A percentile compares a stretch with the other conserved stretches of the same genome.
phyloP scores from a whole-genome alignment of 2,329 filamentous ascomycete genomes.

The Ramichloridium luteum region DNA sequence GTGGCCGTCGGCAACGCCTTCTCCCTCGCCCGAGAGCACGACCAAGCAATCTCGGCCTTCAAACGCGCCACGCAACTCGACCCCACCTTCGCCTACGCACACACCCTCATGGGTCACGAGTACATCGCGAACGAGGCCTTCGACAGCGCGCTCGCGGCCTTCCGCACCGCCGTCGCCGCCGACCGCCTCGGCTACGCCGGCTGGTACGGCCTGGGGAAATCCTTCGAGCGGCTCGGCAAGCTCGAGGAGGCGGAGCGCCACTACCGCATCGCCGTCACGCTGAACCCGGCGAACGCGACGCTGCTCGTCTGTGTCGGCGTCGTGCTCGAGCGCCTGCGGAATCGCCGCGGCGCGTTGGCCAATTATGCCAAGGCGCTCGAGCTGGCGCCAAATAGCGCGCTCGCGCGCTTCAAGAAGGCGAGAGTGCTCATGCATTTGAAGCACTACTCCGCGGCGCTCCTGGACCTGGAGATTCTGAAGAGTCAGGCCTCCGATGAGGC shows the following conservation, averaged over 20 bases:
- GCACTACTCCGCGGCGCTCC: constrained; percentile 57
- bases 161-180: constrained; percentile 72
- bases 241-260: constrained; percentile 76
- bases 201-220: constrained; percentile 77
- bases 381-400: constrained; percentile 65
- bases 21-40: constrained; percentile 82
- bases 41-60: constrained; percentile 89
- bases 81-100: constrained; percentile 85
- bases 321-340: constrained; percentile 74
- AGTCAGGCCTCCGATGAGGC: constrained; percentile 88
- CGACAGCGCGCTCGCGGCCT: constrained; percentile 81
- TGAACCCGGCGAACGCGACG: constrained; percentile 90
- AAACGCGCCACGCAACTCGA: constrained; percentile 85
- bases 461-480: constrained; percentile 77
- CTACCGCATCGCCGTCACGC: constrained; percentile 73
- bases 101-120: constrained; percentile 90
- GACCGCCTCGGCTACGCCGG: constrained; percentile 92
- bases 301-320: constrained; percentile 85
- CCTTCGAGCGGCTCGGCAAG: constrained; percentile 43
- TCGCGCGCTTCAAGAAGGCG: constrained; percentile 88
- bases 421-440: constrained; percentile 68
- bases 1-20: constrained; percentile 91
- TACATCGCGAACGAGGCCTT: constrained; percentile 94
- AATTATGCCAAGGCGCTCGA: constrained; percentile 76
- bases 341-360: constrained; percentile 62